Conservation (phyloP, 1,284 basidiomycete species). For the Rhodotorula sp. region DNA sequence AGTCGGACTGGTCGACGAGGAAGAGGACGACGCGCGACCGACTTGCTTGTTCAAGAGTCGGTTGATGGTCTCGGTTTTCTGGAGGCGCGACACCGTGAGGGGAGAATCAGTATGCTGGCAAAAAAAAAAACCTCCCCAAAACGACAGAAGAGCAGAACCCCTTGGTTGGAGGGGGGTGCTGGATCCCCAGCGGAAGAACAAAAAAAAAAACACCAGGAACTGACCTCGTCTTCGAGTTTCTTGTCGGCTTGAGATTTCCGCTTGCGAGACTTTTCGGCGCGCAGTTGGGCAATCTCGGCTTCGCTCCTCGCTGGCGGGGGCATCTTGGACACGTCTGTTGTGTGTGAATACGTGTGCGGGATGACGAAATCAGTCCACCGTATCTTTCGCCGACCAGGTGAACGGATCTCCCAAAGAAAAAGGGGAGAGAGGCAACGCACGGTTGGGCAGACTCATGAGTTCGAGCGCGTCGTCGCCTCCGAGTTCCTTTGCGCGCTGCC, state of each 20-base stretch:
- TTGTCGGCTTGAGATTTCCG: slow-evolving; percentile 37
- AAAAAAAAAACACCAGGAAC: not conserved
- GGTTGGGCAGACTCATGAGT: slow-evolving; percentile 29
- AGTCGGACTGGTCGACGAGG: not conserved
- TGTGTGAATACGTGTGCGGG: not conserved
- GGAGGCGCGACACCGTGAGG: not conserved
- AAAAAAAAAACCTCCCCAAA: too few relatives aligned
- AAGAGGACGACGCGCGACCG: slow-evolving; percentile 19
- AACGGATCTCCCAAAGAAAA: too few relatives aligned
- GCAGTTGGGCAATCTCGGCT: slow-evolving; percentile 28
- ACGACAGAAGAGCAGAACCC: too few relatives aligned
- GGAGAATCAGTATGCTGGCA: too few relatives aligned
- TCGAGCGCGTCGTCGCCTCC: slow-evolving; percentile 36
- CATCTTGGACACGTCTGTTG: slow-evolving; percentile 7
- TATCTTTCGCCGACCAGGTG: not conserved
- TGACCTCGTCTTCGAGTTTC: slow-evolving; percentile 40
- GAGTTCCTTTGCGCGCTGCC: slow-evolving; percentile 38
- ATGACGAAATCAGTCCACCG: not conserved
- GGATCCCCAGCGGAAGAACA: too few relatives aligned
- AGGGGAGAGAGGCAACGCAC: not conserved
- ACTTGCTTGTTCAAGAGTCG: slow-evolving; percentile 40
- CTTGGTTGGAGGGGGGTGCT: too few relatives aligned
- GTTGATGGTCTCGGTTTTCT: slow-evolving; percentile 42
- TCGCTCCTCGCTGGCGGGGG: slow-evolving; percentile 16
- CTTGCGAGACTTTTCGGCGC: slow-evolving; percentile 31